Evolutionary conservation across 768 basidiomycete genomes (phyloP).

Genomic region (Tricholoma saponaceum): DNA sequence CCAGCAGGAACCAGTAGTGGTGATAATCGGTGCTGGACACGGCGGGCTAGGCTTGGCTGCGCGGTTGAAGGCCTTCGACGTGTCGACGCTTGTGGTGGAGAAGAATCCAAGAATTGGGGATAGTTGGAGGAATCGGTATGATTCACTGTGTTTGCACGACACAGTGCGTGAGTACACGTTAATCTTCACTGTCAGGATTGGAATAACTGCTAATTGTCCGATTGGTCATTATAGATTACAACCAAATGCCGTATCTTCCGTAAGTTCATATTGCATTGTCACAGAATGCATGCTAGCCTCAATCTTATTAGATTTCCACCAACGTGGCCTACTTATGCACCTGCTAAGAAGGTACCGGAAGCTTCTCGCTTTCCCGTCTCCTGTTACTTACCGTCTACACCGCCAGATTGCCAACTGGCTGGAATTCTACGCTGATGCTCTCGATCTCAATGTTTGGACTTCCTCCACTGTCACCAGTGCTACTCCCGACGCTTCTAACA

Average conservation of each 20-base stretch:
- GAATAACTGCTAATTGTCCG: no score
- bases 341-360: no score
- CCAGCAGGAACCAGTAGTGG: slow-evolving; percentile 45
- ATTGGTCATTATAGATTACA: no score
- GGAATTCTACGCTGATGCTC: slow-evolving; percentile 53
- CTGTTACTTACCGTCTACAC: not conserved
- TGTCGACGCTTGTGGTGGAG: slow-evolving; percentile 59
- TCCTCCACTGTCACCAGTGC: slow-evolving; percentile 34
- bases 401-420: slow-evolving; percentile 51
- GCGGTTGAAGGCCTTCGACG: slow-evolving; percentile 55
- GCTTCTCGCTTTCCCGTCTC: not conserved
- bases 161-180: slow-evolving; percentile 34
- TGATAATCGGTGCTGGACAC: slow-evolving; percentile 55
- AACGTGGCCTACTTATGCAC: no score
- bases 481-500: slow-evolving; percentile 25
- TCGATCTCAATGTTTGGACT: slow-evolving; percentile 69
- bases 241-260: no score
- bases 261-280: no score
- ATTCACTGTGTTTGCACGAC: slow-evolving; percentile 52
- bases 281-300: no score
- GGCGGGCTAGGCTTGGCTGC: slow-evolving; percentile 59
- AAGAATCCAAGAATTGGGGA: slow-evolving; percentile 48
- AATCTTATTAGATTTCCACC: no score
- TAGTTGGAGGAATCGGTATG: slow-evolving; percentile 59
- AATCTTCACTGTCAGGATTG: not conserved